A percentile compares a stretch with the other conserved stretches of the same genome.
These are phyloP conservation scores for Dillenia suffruticosa DNA, from an alignment of 164 flowering plant genomes.

Conservation along the genomic window DNA sequence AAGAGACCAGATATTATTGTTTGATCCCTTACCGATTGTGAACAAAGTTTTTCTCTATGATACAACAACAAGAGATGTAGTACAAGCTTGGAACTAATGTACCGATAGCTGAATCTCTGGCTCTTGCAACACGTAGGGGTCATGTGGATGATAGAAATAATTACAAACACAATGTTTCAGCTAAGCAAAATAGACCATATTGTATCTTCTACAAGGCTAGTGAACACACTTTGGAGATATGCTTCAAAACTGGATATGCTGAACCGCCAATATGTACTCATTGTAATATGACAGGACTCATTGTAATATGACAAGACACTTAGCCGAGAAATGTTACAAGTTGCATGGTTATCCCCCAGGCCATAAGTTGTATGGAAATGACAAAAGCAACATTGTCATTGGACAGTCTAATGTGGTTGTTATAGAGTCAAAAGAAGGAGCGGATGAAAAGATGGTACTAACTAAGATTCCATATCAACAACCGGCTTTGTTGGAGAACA, in stretches of 20 bases:
- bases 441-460: no score
- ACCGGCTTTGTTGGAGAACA: no score
- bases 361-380: background rate
- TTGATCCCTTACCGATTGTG: background rate
- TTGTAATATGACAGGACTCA: background rate
- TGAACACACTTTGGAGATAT: background rate
- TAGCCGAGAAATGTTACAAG: background rate
- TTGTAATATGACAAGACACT: no score
- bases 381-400: background rate
- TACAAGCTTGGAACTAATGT: background rate
- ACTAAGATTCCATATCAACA: no score
- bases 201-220: background rate
- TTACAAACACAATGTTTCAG: background rate
- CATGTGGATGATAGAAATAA: background rate
- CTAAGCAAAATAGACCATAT: background rate
- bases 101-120: background rate
- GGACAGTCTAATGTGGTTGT: no score
- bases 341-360: background rate
- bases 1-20: background rate
- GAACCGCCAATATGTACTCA: background rate
- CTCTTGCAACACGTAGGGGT: background rate
- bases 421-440: no score
- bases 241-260: background rate
- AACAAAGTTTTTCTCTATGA: background rate
- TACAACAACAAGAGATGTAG: background rate